Base-by-base conservation (phyloP, 2,329 filamentous ascomycete genomes). In the Ceratocystiopsis minuta region DNA sequence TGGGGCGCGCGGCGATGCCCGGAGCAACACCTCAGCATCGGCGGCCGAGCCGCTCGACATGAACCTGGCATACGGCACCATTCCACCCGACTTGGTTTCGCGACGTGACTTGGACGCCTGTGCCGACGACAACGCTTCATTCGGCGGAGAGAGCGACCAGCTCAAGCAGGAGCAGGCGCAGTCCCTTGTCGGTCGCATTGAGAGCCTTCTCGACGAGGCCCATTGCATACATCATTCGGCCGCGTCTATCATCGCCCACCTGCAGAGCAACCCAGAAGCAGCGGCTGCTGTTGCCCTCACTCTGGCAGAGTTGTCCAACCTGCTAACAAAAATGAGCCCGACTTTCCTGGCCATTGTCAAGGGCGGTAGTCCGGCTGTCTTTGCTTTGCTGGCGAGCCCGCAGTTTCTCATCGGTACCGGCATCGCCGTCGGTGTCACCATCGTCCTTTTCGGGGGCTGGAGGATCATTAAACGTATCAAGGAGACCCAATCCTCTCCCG, bases 341-440 rank as follows among this genome's bases (percentile, higher is more conserved):
- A 73, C 76, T 1, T 82, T 88, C 16, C 63, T 98, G 7, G 64
- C 70, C 12, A 65, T 79, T 1, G 63, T 96, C 54, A 92, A 94
- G 60, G 70, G 75, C 34, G 78, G 78, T 16, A 88, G 86, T 34
- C 90, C 90, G 0, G 80, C 82, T 9, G 78, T 94, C 16, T 88
- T 94, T 51, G 82, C 80, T 0, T 70, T 98, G 17, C 72, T 98
- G 4, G 78, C 84, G 0, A 87, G 80, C 43, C 90, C 90, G 1
- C 85, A 98, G 54, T 98, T 98, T 56, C 72, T 95, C 48, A 94
- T 98, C 52, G 86, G 86, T 4, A 85, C 83, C 1, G 83, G 87
- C 36, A 76, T 94, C 14, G 84, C 82, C 1, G 77, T 94, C 0
- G 90, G 90, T 14, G 78, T 94, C n/a, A 96, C 90, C 0, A 78